Base-by-base conservation (phyloP, 2,329 filamentous ascomycete species). In the Pestalotiopsis sp. region DNA sequence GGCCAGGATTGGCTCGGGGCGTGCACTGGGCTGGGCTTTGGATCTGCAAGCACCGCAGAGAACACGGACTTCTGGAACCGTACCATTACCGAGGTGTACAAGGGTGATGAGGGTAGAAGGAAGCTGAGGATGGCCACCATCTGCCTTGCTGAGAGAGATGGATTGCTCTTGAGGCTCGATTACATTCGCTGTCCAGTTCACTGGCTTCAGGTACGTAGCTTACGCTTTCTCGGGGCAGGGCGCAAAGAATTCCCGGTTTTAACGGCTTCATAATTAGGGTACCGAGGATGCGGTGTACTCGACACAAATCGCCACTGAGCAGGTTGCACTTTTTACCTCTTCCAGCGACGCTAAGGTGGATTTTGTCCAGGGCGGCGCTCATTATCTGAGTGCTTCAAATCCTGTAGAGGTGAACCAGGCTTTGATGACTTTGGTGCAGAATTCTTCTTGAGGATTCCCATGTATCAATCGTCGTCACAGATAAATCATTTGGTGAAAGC, bases 141-240 rank as follows among this genome's bases (percentile, higher is more conserved):
- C 9, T 81, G 79, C 70, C 75, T 87, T 6, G 63, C 83, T 13
- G 81, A 84, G 67, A 75, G 85, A 44, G 85, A 87, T 65, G 81
- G 84, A 1, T 77, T 87, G 4, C 72, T 84, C 7, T 69, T 79
- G n/a, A 78, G 85, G 11, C 67, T 86, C 48, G 69, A 77, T 22
- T 81, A 86, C 68, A 73, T 87, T 68, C 81, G 77, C 68, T 87
- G 84, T 67, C 85, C 85, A 2, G 82, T 87, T 9, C 79, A 83
- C 66, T 87, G 85, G 85, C 76, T 86, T 17, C 84, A 86, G 73
- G 83, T 85, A 69, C 71, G 78, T 75, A 13, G 17, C 48, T 17
- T 58, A 26, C 17, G 2, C 14, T 30, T 44, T 11, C 30, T 2
- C 30, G 7, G 30, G 30, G 30, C 30, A 35, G 30, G 30, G 1